Base-by-base conservation (phyloP, 257 asterid species). In the Capsicum rhomboideum region DNA sequence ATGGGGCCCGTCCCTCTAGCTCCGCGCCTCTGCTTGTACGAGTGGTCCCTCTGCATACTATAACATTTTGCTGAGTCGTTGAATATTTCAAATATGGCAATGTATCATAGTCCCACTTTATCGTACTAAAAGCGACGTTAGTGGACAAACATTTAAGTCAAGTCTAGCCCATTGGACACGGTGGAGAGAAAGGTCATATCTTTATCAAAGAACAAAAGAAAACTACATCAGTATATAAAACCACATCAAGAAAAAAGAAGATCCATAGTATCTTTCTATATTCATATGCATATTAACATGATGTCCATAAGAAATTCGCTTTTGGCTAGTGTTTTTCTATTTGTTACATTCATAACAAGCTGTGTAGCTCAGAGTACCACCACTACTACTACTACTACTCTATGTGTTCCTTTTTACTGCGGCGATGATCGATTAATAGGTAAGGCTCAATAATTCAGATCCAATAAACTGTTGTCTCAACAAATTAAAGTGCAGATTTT, bases 331-430 rank as follows among this genome's bases (percentile, higher is more conserved):
- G 66, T 56, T 87, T 12, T 71, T 82, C 4, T 75, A 26, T 8
- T 75, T 75, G 66, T 82, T 10, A 83, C 46, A 63, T 40, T n/a
- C 55, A 8, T 74, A 50, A 53, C 78, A 16, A 67, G 20, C 49
- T 87, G 86, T 87, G 59, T 53, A 87, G 92, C 93, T 20, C 86
- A 84, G 87, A 86, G 74, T 50, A 71, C 29, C 64, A 59, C 68
- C 10, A 61, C 44, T 40, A 6, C 44, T 50, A 71, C 37, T 69
- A 61, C 69, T 23, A 61, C 5, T 61, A 5, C 0, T 26, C 69
- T 5, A 61, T 92, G 96, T 84, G n/a, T 20, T 59, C 8, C 52
- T 52, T 91, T 93, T 56, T 88, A 81, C 1, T 92, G 97, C 74
- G 91, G 93, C 10, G 67, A 83, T 23, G 42, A 87, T n/a, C 53